A percentile compares a stretch with the other conserved stretches of the same genome.
phyloP scores from a whole-genome alignment of 768 basidiomycete genomes.

The Tricholoma flavovirens region DNA sequence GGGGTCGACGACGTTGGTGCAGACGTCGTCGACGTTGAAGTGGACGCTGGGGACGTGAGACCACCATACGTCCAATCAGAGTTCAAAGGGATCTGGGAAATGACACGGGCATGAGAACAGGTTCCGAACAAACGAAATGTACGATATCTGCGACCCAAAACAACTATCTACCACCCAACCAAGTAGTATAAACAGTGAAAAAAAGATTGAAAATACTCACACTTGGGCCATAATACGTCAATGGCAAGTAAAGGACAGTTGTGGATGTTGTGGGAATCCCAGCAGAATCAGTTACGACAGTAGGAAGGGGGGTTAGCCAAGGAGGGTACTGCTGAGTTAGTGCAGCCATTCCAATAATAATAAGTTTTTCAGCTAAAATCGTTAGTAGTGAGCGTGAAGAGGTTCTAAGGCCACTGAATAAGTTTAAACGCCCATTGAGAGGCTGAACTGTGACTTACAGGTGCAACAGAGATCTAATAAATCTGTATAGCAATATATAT shows the following conservation, averaged over 20 bases:
- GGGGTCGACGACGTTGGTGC: constrained; percentile 12
- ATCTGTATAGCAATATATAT: constrained; percentile 1
- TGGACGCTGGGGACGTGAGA: constrained; percentile 54
- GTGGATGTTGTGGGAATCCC: constrained; percentile 55
- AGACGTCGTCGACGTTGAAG: constrained; percentile 21
- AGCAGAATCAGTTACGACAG: constrained; percentile 45
- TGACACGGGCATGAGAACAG: neutral
- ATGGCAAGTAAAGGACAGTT: constrained; percentile 53
- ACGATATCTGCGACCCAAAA: neutral
- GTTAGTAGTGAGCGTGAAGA: constrained; percentile 43
- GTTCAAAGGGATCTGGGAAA: constrained; percentile 64
- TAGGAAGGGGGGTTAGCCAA: constrained; percentile 60
- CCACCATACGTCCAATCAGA: constrained; percentile 73
- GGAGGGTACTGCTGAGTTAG: constrained; percentile 66
- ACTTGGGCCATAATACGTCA: constrained; percentile 80
- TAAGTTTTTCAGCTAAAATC: constrained; percentile 18
- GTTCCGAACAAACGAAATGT: neutral
- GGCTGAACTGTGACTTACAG: neutral
- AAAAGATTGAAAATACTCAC: constrained; percentile 38
- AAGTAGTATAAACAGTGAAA: neutral
- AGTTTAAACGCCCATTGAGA: neutral
- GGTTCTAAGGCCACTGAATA: constrained; percentile 11
- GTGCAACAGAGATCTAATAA: neutral
- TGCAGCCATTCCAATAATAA: constrained; percentile 38
- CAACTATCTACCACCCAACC: neutral